phyloP scores from a whole-genome alignment of 441 rosid genomes.

The Arabidopsis lyrata region DNA sequence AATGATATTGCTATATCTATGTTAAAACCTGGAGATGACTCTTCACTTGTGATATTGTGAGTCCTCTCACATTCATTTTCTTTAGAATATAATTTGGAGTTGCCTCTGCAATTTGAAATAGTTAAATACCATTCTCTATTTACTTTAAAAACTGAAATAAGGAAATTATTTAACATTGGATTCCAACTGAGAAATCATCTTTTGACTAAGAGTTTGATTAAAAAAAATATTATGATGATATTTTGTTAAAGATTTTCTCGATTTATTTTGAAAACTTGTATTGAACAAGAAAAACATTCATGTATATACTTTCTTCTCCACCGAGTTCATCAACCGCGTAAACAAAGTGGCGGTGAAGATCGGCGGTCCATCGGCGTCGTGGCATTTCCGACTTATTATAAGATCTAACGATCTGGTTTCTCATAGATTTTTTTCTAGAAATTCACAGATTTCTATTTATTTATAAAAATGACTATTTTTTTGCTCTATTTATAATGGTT shows the following conservation, averaged over 20 bases:
- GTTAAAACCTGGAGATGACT: conserved; percentile 61
- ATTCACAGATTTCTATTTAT: not conserved
- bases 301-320: conserved; percentile 58
- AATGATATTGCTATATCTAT: not conserved
- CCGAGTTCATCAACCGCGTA: conserved; percentile 54
- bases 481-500: not conserved
- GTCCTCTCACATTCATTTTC: conserved; percentile 48
- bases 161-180: not conserved
- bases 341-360: conserved; percentile 49
- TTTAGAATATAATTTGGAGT: conserved; percentile 58
- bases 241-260: not conserved
- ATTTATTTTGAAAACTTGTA: not conserved
- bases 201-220: not conserved
- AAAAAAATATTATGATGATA: not conserved
- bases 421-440: not conserved
- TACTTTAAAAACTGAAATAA: not conserved
- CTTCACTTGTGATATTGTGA: conserved; percentile 57
- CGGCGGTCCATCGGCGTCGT: conserved; percentile 51
- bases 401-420: conserved; percentile 38
- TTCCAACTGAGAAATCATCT: not conserved
- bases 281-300: not conserved
- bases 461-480: not conserved
- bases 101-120: conserved; percentile 43
- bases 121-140: not conserved
- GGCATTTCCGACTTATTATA: conserved; percentile 45